These are phyloP conservation scores for Diaporthe sp. DNA, from an alignment of 2,329 filamentous ascomycete species.

Conservation along the genomic window DNA sequence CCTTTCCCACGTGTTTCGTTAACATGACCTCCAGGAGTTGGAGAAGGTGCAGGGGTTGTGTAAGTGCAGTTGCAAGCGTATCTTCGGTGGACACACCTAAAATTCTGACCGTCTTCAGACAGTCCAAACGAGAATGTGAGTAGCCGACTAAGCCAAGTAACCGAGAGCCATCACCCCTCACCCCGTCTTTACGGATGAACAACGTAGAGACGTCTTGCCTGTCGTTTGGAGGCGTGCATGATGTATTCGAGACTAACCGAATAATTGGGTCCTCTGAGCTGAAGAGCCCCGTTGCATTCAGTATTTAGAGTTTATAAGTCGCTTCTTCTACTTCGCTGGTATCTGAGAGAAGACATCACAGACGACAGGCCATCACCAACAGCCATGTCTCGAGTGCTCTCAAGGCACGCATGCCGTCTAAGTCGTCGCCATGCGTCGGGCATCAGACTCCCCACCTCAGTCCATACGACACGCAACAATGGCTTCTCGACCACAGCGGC, in stretches of 20 bases:
- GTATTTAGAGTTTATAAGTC: background rate
- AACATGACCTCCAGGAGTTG: background rate
- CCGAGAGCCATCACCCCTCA: conserved; percentile 9
- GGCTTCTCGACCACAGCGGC: conserved; percentile 53
- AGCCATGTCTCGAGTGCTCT: conserved; percentile 28
- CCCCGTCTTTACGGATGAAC: background rate
- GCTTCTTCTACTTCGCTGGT: background rate
- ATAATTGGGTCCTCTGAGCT: background rate
- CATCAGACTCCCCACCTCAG: background rate
- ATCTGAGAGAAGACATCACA: background rate
- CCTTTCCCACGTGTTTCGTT: background rate
- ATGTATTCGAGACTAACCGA: background rate
- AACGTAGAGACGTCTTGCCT: background rate
- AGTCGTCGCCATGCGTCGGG: background rate
- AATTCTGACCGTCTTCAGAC: background rate
- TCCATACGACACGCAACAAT: conserved; percentile 47
- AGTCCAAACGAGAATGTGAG: background rate
- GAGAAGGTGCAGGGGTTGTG: background rate
- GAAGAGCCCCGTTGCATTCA: background rate
- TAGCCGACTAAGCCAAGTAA: conserved; percentile 18
- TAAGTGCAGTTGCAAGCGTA: background rate
- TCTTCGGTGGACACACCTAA: background rate
- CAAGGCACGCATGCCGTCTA: conserved; percentile 9
- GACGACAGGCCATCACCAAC: background rate
- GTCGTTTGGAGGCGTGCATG: background rate